These are phyloP conservation scores for Acer yangbiense DNA, from an alignment of 345 rosid species.

Conservation along the genomic window DNA sequence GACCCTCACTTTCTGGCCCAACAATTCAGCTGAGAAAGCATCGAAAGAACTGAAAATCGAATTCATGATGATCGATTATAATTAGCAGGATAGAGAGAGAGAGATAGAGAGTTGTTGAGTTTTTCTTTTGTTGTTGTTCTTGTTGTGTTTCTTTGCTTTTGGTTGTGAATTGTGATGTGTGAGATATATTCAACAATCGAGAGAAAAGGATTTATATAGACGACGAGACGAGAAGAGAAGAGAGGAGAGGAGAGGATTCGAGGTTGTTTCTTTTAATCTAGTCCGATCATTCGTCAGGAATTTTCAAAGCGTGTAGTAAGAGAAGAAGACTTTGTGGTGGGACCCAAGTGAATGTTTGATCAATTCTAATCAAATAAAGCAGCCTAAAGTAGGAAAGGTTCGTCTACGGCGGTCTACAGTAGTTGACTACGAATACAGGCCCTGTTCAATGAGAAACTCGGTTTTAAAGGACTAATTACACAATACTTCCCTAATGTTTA, in stretches of 20 bases:
- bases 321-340: neutral
- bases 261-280: too few relatives aligned
- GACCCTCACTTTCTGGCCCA: slow-evolving; percentile 44
- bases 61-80: slow-evolving; percentile 43
- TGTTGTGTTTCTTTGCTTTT: neutral
- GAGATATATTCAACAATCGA: too few relatives aligned
- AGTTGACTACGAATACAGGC: too few relatives aligned
- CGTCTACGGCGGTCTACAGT: too few relatives aligned
- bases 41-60: slow-evolving; percentile 81
- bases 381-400: neutral
- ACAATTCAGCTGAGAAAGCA: slow-evolving; percentile 54
- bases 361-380: neutral
- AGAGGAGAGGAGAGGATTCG: neutral
- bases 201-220: neutral
- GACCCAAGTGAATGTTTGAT: neutral
- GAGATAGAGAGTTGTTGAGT: too few relatives aligned
- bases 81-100: too few relatives aligned
- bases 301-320: too few relatives aligned
- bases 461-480: too few relatives aligned
- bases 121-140: neutral
- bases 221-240: neutral
- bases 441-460: too few relatives aligned
- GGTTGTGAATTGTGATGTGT: neutral
- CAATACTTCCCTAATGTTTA: too few relatives aligned
- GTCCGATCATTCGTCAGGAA: too few relatives aligned